Evolutionary conservation across 306 rosid species (phyloP).

Genomic region (Citrullus colocynthis): DNA sequence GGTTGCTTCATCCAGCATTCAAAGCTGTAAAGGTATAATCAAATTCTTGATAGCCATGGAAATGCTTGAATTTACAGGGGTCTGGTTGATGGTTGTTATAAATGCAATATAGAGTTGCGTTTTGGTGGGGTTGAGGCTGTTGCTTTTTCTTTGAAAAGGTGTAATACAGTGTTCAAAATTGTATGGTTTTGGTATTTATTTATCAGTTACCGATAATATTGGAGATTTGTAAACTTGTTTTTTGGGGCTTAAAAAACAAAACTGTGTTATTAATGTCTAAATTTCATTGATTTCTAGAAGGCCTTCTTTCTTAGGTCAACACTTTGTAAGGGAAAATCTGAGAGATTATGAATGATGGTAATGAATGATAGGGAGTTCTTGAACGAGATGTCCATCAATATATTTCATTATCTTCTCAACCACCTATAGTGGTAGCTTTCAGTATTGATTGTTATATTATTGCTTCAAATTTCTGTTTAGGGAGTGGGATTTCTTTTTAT

Average conservation of each 20-base stretch:
- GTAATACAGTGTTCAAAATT: slow-evolving; percentile 1
- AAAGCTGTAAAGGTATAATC: slow-evolving; percentile 49
- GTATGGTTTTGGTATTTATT: neutral
- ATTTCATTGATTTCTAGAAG: slow-evolving; percentile 8
- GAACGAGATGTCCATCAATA: neutral
- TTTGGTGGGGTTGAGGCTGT: neutral
- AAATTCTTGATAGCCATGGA: slow-evolving; percentile 4
- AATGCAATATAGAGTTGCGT: neutral
- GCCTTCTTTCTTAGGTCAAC: neutral
- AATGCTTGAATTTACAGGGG: neutral
- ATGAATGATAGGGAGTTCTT: neutral
- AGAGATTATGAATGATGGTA: neutral
- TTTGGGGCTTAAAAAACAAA: neutral
- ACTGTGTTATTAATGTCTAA: neutral
- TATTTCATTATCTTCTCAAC: neutral
- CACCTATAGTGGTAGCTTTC: neutral
- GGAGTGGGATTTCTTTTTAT: neutral
- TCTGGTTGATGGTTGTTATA: neutral
- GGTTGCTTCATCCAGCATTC: slow-evolving; percentile 64
- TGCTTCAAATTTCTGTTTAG: neutral
- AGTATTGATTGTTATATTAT: neutral
- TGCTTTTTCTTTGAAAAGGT: neutral
- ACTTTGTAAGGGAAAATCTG: neutral
- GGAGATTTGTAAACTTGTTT: slow-evolving; percentile 2
- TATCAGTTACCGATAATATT: neutral